These are phyloP conservation scores for Groenewaldozyma tartarivorans DNA, from an alignment of 805 yeast genomes.

Conservation along the genomic window DNA sequence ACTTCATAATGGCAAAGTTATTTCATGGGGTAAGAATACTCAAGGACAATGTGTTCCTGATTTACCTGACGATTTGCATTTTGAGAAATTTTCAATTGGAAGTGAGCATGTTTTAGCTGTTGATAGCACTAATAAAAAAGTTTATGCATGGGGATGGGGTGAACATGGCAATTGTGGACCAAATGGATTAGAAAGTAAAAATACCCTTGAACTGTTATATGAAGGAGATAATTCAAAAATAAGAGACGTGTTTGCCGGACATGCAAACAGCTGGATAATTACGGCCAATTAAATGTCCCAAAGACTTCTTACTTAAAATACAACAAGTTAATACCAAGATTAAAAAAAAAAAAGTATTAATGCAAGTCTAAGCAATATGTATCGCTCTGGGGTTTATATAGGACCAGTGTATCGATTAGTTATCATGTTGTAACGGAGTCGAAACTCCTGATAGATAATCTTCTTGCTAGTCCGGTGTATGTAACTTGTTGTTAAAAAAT, in stretches of 20 bases:
- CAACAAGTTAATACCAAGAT: slow-evolving; percentile 11
- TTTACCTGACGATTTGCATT: slow-evolving; percentile 1
- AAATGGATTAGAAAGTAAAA: slow-evolving; percentile 6
- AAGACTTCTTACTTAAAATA: slow-evolving; percentile 19
- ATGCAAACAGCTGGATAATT: slow-evolving; percentile 16
- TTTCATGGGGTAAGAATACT: slow-evolving; percentile 63
- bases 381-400: slow-evolving; percentile 18
- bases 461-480: no score
- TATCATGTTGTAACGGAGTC: no score
- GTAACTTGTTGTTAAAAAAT: no score
- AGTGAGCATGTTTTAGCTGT: slow-evolving; percentile 72
- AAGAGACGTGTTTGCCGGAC: slow-evolving; percentile 13
- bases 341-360: slow-evolving; percentile 3
- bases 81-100: slow-evolving; percentile 42
- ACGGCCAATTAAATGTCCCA: slow-evolving; percentile 12
- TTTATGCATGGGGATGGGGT: slow-evolving; percentile 95
- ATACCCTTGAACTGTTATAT: background rate
- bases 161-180: slow-evolving; percentile 94
- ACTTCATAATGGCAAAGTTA: slow-evolving; percentile 21
- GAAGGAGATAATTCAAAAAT: background rate
- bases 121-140: slow-evolving; percentile 22
- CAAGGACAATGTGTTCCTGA: slow-evolving; percentile 53
- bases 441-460: no score
- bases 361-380: slow-evolving; percentile 14
- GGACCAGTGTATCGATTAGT: slow-evolving; percentile 15